These are phyloP conservation scores for Bretziella fagacearum DNA, from an alignment of 2,329 filamentous ascomycete genomes.

Conservation along the genomic window DNA sequence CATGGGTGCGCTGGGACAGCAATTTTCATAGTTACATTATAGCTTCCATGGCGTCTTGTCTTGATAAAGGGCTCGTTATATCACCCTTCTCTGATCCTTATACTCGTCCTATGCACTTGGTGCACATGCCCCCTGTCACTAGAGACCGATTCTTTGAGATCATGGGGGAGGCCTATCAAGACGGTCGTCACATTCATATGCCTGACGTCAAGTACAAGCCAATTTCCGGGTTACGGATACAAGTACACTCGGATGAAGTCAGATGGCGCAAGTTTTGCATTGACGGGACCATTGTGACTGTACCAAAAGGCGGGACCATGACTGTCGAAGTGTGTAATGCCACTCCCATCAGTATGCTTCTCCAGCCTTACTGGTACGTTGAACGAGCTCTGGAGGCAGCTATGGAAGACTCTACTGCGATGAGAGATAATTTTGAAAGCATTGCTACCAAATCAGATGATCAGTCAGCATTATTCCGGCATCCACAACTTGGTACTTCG, in stretches of 20 bases:
- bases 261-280: constrained; percentile 76
- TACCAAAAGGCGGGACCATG: constrained; percentile 56
- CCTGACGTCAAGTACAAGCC: constrained; percentile 53
- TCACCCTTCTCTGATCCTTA: constrained; percentile 56
- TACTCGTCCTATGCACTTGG: constrained; percentile 51
- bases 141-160: constrained; percentile 56
- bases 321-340: constrained; percentile 37
- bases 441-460: too few species aligned
- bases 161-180: constrained; percentile 49
- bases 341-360: constrained; percentile 15
- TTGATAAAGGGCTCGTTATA: constrained; percentile 69
- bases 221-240: constrained; percentile 49
- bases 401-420: not conserved
- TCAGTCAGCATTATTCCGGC: too few species aligned
- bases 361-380: constrained; percentile 15
- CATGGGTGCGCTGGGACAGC: constrained; percentile 16
- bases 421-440: not conserved
- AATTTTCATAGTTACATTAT: constrained; percentile 57
- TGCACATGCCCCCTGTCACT: constrained; percentile 55
- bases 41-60: constrained; percentile 56
- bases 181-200: constrained; percentile 38
- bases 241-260: constrained; percentile 47
- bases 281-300: constrained; percentile 72
- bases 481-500: too few species aligned
- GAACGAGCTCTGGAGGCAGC: not conserved